Conservation (phyloP, 208 protist species). For the Crithidia acanthocephali region DNA sequence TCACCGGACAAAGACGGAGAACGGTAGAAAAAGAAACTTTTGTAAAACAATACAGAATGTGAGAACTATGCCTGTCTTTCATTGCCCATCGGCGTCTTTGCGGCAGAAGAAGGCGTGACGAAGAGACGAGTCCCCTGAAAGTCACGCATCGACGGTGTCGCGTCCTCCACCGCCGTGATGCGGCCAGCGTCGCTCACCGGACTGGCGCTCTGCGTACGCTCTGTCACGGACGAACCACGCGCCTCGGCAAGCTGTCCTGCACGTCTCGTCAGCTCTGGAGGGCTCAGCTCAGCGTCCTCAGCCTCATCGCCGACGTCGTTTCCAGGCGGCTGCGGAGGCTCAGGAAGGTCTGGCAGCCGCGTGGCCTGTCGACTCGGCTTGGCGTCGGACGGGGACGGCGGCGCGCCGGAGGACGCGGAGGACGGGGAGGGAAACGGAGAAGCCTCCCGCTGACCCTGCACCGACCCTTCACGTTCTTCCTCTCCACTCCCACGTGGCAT, state of each 20-base stretch:
- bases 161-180: not conserved
- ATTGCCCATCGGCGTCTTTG: too few relatives aligned
- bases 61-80: too few relatives aligned
- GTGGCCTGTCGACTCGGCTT: conserved; percentile 11
- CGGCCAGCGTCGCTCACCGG: not conserved
- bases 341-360: conserved; percentile 8
- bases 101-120: conserved; percentile 1
- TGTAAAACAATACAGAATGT: too few relatives aligned
- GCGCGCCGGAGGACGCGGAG: not conserved
- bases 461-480: not conserved
- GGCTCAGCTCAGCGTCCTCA: not conserved
- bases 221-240: not conserved
- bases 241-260: not conserved
- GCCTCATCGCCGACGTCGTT: not conserved
- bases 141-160: conserved; percentile 7
- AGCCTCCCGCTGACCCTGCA: not conserved
- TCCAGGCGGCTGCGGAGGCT: not conserved
- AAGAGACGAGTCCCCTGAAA: conserved; percentile 21
- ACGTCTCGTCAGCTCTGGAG: not conserved
- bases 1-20: too few relatives aligned
- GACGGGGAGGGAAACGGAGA: not conserved
- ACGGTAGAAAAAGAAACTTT: too few relatives aligned
- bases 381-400: not conserved
- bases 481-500: too few relatives aligned
- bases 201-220: not conserved